Evolutionary conservation across 495 filamentous ascomycete species (phyloP), one percentile per base, ranked within the genome.

Genomic region (Aspergillus avenaceus): DNA sequence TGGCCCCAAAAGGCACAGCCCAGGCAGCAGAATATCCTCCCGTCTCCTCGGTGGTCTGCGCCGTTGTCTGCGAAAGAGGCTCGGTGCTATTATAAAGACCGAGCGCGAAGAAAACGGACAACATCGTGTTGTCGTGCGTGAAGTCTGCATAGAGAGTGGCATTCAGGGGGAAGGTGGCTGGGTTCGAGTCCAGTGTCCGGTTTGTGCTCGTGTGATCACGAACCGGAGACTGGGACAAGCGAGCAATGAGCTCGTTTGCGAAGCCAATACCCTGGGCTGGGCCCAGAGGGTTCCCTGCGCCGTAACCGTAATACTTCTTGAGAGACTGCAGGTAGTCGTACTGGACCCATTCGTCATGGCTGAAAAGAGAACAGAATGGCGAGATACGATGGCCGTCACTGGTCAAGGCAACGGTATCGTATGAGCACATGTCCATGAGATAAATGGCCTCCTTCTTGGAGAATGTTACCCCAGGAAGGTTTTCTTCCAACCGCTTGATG

Each of bases 401-500:
- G 23, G 69, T 57, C 27, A 52, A 12, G 67, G 86, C 80, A 6
- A 95, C 80, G 0, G 87, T 90, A 49, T 84, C 76, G 62, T 90
- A 96, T 0, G 90, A 80, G 61, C 90, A 96, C 29, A 96, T 69
- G 59, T 95, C 90, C 87, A 96, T 92, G 13, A 96, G 63, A 23
- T 71, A 71, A 54, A 88, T 73, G 6, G 82, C 76, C 9, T 90
- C 79, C n/a, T 64, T 34, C 7, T 64, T 52, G 1, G 77, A 73
- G 21, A 95, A 65, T 18, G 80, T 79, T 0, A 79, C 77, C 2
- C 83, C 81, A 0, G 77, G 75, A 1, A 96, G 72, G 32, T 80
- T 68, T 9, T 58, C 41, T 55, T 87, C 85, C 26, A 95, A 62
- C 8, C 88, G 79, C 2, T 69, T 56, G 1, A 72, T 74, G 45